Evolutionary conservation across 805 yeast species (phyloP), one percentile per base, ranked within the genome.

Genomic region (Starmerella bombi): DNA sequence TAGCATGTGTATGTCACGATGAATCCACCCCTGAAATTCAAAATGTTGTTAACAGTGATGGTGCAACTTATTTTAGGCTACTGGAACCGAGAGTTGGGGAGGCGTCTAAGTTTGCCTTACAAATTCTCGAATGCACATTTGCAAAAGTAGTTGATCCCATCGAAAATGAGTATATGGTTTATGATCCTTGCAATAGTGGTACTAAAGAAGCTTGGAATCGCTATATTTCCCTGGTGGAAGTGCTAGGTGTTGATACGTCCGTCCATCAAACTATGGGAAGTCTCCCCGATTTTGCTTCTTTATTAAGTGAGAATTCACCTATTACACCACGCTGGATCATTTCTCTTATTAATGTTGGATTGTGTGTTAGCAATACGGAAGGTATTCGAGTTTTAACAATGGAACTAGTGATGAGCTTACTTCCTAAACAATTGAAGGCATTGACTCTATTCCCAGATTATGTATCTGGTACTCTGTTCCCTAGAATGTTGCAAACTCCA

Each of bases 221-320:
- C 43, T 85, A 67, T 52, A 65, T 74, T 21, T 81, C 94, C 0
- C 59, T 85, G 12, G 79, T 73, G 51, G 94, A 85, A 53, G 80
- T 85, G 35, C 61, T 82, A 21, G 91, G 84, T 1, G 69, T 85
- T 30, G 95, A 85, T 56, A 75, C 94, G 0, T 80, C 94, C 0
- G 60, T 82, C 51, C 85, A 86, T 51, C 95, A 86, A 58, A 75
- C 86, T 0, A 76, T 77, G 50, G 94, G 83, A 10, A 88, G 91
- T 0, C 59, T 70, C 1, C 60, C 61, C 6, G 93, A 82, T 50
- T 71, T 85, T 33, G 55, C 73, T 1, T 61, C 60, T 1, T 56
- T 81, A 12, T 64, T 82, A 19, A 54, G 66, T 0, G 67, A 71
- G 3, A 46, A 57, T 1, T 71, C 81, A 0, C 49, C 60, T 19